phyloP scores from a whole-genome alignment of 164 flowering plant genomes.

The Macadamia integrifolia region DNA sequence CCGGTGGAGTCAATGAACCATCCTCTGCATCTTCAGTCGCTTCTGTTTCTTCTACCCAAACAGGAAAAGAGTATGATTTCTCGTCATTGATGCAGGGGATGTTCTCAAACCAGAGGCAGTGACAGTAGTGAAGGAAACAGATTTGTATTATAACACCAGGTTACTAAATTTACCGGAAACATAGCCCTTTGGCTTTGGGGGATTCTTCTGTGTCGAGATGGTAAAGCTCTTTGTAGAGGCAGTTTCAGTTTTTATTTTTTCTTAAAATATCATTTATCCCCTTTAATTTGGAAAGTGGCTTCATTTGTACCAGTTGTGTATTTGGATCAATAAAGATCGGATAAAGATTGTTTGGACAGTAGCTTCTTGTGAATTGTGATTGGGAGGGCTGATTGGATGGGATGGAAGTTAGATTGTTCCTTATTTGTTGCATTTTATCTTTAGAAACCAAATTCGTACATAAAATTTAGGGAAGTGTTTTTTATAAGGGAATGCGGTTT shows the following conservation, averaged over 20 bases:
- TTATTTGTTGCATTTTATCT: background rate
- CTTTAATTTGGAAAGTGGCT: slow-evolving; percentile 17
- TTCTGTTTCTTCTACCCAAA: slow-evolving; percentile 27
- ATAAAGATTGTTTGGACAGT: background rate
- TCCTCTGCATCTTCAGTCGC: slow-evolving; percentile 36
- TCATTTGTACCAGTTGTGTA: slow-evolving; percentile 32
- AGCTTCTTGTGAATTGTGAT: background rate
- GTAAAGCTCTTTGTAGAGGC: slow-evolving; percentile 39
- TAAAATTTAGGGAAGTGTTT: too few relatives aligned
- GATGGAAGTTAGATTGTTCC: background rate
- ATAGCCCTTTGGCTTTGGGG: slow-evolving; percentile 14
- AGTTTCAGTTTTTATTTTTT: slow-evolving; percentile 11
- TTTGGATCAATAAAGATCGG: slow-evolving; percentile 24
- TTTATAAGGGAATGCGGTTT: too few relatives aligned
- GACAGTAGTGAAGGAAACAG: background rate
- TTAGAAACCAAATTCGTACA: background rate
- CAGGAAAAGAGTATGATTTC: slow-evolving; percentile 55
- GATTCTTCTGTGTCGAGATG: slow-evolving; percentile 21
- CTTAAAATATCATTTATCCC: background rate
- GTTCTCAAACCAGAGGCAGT: slow-evolving; percentile 52
- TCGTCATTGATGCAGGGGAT: slow-evolving; percentile 45
- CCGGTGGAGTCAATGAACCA: slow-evolving; percentile 29
- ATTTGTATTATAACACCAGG: slow-evolving; percentile 13
- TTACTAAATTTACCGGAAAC: slow-evolving; percentile 22
- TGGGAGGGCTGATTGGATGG: background rate